Percentiles rank a stretch among this genome's conserved stretches.
phyloP scores from a whole-genome alignment of 305 asterid species.

The Euphrasia arctica region DNA sequence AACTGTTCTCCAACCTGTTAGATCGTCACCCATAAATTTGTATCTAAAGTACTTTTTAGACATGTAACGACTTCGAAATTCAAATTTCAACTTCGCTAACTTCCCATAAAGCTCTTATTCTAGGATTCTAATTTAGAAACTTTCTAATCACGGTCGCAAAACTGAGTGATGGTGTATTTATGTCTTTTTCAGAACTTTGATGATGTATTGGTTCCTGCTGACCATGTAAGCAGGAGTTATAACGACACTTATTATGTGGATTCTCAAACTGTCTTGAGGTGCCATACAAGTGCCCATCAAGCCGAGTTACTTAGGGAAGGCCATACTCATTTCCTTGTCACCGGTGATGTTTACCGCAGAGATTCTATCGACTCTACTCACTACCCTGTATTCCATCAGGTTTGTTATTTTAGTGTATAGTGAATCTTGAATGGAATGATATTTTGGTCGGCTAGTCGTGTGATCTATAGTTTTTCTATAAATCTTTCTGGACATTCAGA shows the following conservation, averaged over 20 bases:
- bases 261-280: constrained; percentile 88
- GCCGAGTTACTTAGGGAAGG: constrained; percentile 81
- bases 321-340: constrained; percentile 71
- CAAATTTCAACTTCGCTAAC: too few relatives aligned
- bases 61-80: too few relatives aligned
- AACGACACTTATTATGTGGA: constrained; percentile 94
- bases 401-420: constrained; percentile 23
- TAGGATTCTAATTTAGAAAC: not conserved
- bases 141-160: constrained; percentile 9
- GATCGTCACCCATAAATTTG: too few relatives aligned
- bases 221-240: constrained; percentile 95
- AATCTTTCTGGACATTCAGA: constrained; percentile 39
- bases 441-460: constrained; percentile 14
- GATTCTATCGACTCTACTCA: constrained; percentile 93
- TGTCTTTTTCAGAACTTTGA: constrained; percentile 80
- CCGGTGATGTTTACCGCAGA: constrained; percentile 97
- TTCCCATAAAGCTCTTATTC: too few relatives aligned
- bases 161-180: constrained; percentile 21
- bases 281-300: constrained; percentile 99
- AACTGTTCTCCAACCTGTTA: too few relatives aligned
- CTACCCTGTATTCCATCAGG: constrained; percentile 99
- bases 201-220: constrained; percentile 96
- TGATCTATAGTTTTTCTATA: constrained; percentile 11
- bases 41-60: too few relatives aligned
- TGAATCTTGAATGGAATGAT: constrained; percentile 9